These are phyloP conservation scores for Ustulina deusta DNA, from an alignment of 2,329 filamentous ascomycete genomes.

Conservation along the genomic window DNA sequence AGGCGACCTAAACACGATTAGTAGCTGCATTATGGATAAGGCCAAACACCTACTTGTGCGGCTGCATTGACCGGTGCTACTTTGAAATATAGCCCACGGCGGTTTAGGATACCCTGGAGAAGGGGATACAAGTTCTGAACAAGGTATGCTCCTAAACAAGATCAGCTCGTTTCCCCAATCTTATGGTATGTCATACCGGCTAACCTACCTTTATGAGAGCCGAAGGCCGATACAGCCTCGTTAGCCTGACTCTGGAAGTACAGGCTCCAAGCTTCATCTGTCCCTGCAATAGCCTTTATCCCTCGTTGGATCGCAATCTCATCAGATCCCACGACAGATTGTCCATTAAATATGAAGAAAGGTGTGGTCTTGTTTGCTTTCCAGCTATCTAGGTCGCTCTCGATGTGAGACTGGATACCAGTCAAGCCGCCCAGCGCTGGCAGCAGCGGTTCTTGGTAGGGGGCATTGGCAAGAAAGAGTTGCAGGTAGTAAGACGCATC, in stretches of 20 bases:
- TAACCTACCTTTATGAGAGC: slow-evolving; percentile 74
- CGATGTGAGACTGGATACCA: slow-evolving; percentile 79
- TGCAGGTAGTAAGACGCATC: slow-evolving; percentile 85
- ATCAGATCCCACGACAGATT: slow-evolving; percentile 82
- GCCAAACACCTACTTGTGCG: slow-evolving; percentile 74
- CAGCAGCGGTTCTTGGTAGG: slow-evolving; percentile 86
- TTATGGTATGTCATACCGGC: not conserved
- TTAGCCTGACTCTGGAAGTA: slow-evolving; percentile 86
- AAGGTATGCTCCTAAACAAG: slow-evolving; percentile 71
- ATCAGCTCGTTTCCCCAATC: slow-evolving; percentile 31
- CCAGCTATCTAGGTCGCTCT: slow-evolving; percentile 80
- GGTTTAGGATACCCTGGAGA: slow-evolving; percentile 78
- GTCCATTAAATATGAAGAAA: slow-evolving; percentile 91
- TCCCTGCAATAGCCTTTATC: slow-evolving; percentile 74
- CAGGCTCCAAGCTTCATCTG: slow-evolving; percentile 84
- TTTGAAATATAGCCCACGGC: slow-evolving; percentile 77
- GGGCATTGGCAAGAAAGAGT: slow-evolving; percentile 76
- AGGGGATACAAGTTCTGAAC: slow-evolving; percentile 80
- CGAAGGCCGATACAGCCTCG: slow-evolving; percentile 87
- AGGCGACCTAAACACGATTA: slow-evolving; percentile 71
- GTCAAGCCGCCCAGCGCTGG: slow-evolving; percentile 91
- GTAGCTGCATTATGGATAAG: slow-evolving; percentile 36
- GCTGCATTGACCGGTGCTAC: slow-evolving; percentile 90
- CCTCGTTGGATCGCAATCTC: slow-evolving; percentile 74
- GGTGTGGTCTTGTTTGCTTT: slow-evolving; percentile 77